Conservation (phyloP, 495 filamentous ascomycete genomes). For the Neurospora pannonica region DNA sequence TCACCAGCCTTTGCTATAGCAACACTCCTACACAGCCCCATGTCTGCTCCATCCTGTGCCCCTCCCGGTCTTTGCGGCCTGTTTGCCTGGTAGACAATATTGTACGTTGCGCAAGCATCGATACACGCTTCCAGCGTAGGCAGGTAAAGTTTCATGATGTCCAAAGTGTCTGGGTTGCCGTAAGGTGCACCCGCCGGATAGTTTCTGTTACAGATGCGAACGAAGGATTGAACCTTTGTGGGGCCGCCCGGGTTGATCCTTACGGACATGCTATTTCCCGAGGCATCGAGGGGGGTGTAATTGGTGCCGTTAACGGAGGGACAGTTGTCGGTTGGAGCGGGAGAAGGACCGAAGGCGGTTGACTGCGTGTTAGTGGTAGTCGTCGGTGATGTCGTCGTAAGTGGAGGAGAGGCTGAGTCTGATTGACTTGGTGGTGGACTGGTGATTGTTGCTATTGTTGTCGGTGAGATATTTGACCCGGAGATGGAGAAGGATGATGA, state of each 20-base stretch:
- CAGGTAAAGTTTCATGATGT: constrained; percentile 25
- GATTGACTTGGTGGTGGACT: background rate
- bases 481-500: constrained; percentile 3
- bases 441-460: constrained; percentile 1
- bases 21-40: constrained; percentile 21
- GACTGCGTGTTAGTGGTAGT: background rate
- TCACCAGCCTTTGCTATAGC: constrained; percentile 16
- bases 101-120: constrained; percentile 25
- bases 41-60: background rate
- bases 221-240: constrained; percentile 17
- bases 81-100: constrained; percentile 12
- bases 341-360: background rate
- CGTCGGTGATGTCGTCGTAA: constrained; percentile 9
- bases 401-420: background rate
- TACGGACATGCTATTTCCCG: constrained; percentile 14
- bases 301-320: constrained; percentile 16
- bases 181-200: constrained; percentile 11
- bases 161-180: constrained; percentile 16
- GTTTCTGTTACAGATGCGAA: constrained; percentile 24
- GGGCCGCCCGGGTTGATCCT: background rate
- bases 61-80: background rate
- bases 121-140: constrained; percentile 27
- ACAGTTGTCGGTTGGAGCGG: constrained; percentile 19
- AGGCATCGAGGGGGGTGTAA: constrained; percentile 17
- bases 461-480: background rate